Base-by-base conservation (phyloP, 2,329 filamentous ascomycete genomes). In the Niveomyces coronatus region DNA sequence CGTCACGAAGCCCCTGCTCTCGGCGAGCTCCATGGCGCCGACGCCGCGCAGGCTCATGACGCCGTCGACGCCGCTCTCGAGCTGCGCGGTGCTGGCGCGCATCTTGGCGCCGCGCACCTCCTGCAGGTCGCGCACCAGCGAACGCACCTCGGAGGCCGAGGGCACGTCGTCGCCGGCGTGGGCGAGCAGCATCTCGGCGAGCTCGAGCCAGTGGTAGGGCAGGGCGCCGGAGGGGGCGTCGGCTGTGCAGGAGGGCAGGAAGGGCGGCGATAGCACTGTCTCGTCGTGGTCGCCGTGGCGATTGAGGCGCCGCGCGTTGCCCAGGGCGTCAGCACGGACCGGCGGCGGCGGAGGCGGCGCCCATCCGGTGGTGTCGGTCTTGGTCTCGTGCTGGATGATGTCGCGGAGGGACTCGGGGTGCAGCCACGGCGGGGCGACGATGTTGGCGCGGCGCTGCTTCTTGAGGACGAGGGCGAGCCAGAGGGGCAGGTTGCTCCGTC, bases 391-490 rank as follows among this genome's bases (percentile, higher is more conserved):
- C 40, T 84, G 74, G 44, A 96, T 76, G 44, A 96, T 83, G 9
- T 80, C 70, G 44, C 76, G 69, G 5, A 98, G 77, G 4, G 84
- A 82, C 44, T 79, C 67, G 0, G 83, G 72, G 44, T 83, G 77
- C 7, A 98, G 76, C 91, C 91, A 98, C 13, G 85, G 71, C 8
- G 91, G 91, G 0, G 91, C 81, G 4, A 91, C 68, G 47, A 98
- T 94, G 63, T 94, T 95, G 50, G 87, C 87, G 52, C 91, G 82
- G 38, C 83, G 79, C 63, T 98, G 91, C 46, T 88, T 86, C 63
- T 96, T 96, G 39, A 98, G 79, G 17, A 96, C 79, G 13, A 96
- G 73, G 3, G 91, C 91, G 13, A 98, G 82, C 91, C 91, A 98
- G 42, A 98, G 76, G 0, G 91, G 89, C 1, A 96, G 60, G 28